Evolutionary conservation across 768 basidiomycete species (phyloP), one percentile per base, ranked within the genome.

Genomic region (Guyanaporus albipodus): DNA sequence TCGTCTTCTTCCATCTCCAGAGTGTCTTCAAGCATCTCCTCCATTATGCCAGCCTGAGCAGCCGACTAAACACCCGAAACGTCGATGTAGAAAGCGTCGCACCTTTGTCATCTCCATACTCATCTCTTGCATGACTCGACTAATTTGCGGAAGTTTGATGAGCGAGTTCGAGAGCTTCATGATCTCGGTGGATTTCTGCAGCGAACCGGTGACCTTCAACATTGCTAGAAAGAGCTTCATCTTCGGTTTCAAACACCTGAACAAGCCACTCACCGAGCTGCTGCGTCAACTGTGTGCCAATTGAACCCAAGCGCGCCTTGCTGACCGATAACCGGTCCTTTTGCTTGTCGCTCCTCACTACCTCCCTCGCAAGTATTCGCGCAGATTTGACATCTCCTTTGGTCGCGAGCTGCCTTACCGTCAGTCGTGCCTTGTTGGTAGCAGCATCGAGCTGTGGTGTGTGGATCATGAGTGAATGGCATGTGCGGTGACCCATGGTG

Each of bases 91-190:
- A 38, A 38, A 32, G 8, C 11, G 31, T 44, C 73, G 32, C 55
- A 87, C 95, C 80, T 98, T 98, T 52, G 90, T 98, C 96, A 98
- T 97, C 69, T 99, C 96, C 86, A 94, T 91, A 57, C 87, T 91
- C 92, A 99, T 94, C 61, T 96, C 88, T 28, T 92, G 80, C 96
- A 99, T 99, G 1, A 81, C 79, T 52, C 82, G 85, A 67, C 85
- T 87, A 38, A 98, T 81, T 65, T 98, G 92, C 15, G 96, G 96
- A 14, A 99, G 75, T 59, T 84, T 93, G 54, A 98, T 73, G 38
- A 98, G 77, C 22, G 85, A 72, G 70, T 95, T 98, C n/a, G 93
- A 94, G 33, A 94, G 75, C 70, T 88, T 98, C 94, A 99, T 98
- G 51, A 98, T 97, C 66, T 98, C 94, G 1, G 95, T 93, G 7